Percentiles rank a stretch among this genome's conserved stretches.
phyloP scores from a whole-genome alignment of 2,329 filamentous ascomycete genomes.

The Leptographium procerum region DNA sequence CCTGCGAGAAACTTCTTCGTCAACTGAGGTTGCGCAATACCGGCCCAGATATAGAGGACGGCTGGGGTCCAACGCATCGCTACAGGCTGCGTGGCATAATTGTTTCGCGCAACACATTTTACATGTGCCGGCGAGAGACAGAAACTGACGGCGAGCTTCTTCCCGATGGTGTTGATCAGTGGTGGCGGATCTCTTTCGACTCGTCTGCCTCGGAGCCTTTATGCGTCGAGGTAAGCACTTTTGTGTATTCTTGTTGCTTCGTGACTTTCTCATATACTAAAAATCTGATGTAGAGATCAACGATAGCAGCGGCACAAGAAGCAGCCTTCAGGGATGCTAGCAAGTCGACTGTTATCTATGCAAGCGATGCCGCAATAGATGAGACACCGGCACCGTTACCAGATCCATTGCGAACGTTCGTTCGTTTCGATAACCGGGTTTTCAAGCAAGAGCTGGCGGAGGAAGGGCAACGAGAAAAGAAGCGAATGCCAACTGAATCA shows the following conservation, averaged over 20 bases:
- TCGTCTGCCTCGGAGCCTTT: conserved; percentile 10
- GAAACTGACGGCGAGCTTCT: conserved; percentile 7
- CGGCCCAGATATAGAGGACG: conserved; percentile 11
- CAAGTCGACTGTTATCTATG: conserved; percentile 20
- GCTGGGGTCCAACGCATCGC: conserved; percentile 17
- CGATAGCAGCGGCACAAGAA: conserved; percentile 11
- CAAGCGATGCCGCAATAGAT: conserved; percentile 18
- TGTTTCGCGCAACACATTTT: conserved; percentile 16
- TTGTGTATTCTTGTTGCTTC: neutral
- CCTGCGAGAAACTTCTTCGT: conserved; percentile 4
- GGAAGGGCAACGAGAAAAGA: conserved; percentile 16
- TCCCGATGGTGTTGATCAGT: conserved; percentile 13
- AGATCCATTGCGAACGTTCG: conserved; percentile 20
- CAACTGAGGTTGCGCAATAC: conserved; percentile 12
- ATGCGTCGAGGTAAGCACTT: conserved; percentile 12
- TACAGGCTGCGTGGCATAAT: conserved; percentile 21
- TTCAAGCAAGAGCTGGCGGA: conserved; percentile 22
- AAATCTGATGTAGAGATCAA: conserved; percentile 9
- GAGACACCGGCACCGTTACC: conserved; percentile 14
- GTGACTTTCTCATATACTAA: neutral
- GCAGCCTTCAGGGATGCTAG: conserved; percentile 10
- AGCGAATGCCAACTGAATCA: conserved; percentile 13
- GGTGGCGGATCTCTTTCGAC: conserved; percentile 18
- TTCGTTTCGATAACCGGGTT: conserved; percentile 22
- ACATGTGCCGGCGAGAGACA: conserved; percentile 16